phyloP scores from a whole-genome alignment of 192 early-diverging fungal species.

The Coemansia sp. region DNA sequence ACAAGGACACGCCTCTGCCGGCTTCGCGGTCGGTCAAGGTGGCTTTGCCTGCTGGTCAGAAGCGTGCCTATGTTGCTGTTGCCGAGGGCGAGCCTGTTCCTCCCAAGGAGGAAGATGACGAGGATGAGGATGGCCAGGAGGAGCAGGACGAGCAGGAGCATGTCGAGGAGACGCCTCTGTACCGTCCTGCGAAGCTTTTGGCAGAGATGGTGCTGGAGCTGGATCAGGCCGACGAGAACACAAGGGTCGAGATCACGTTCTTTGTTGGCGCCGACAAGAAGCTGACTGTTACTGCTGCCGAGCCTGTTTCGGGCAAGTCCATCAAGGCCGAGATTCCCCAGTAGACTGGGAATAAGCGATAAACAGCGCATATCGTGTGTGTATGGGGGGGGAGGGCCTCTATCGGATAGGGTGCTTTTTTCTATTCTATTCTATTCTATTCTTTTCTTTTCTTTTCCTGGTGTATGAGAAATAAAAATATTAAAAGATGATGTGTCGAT shows the following conservation, averaged over 20 bases:
- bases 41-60: slow-evolving; percentile 56
- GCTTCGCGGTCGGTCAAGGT: slow-evolving; percentile 75
- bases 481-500: too few species aligned
- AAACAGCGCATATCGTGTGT: too few species aligned
- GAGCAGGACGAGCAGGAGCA: slow-evolving; percentile 15
- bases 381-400: too few species aligned
- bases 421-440: too few species aligned
- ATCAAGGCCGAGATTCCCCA: slow-evolving; percentile 43
- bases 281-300: slow-evolving; percentile 48
- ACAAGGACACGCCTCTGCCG: slow-evolving; percentile 81
- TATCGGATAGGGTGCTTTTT: too few species aligned
- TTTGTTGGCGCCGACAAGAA: slow-evolving; percentile 38
- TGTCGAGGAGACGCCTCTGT: slow-evolving; percentile 14
- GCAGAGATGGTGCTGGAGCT: slow-evolving; percentile 51
- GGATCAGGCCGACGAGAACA: slow-evolving; percentile 29
- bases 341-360: background rate
- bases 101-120: slow-evolving; percentile 34
- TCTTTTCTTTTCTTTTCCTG: background rate
- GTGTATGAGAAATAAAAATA: too few species aligned
- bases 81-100: slow-evolving; percentile 73
- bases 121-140: slow-evolving; percentile 16
- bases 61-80: slow-evolving; percentile 74
- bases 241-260: slow-evolving; percentile 44
- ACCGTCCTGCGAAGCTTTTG: slow-evolving; percentile 45
- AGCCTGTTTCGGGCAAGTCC: slow-evolving; percentile 47